phyloP scores from a whole-genome alignment of 441 rosid genomes.

The Manihot esculenta region DNA sequence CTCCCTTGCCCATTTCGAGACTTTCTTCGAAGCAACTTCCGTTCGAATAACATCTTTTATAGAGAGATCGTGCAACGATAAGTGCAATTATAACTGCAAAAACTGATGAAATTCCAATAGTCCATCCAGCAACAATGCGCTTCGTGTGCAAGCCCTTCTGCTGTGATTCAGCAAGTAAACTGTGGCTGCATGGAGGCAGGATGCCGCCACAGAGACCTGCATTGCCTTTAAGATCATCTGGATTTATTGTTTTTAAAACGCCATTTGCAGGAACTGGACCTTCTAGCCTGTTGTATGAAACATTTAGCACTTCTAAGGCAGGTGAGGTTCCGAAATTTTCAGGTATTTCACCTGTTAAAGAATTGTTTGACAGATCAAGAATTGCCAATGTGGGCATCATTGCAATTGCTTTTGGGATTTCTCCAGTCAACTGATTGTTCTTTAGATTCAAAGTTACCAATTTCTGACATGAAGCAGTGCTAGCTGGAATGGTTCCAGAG shows the following conservation, averaged over 20 bases:
- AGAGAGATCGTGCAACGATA: conserved; percentile 36
- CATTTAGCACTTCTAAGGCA: conserved; percentile 63
- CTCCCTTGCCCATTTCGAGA: conserved; percentile 45
- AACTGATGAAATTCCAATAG: conserved; percentile 53
- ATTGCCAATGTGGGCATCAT: conserved; percentile 80
- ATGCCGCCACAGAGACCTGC: conserved; percentile 69
- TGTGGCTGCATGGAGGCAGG: conserved; percentile 58
- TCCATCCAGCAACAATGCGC: conserved; percentile 52
- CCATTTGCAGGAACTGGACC: conserved; percentile 82
- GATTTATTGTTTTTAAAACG: conserved; percentile 60
- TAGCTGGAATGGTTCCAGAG: conserved; percentile 61
- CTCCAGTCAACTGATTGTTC: conserved; percentile 61
- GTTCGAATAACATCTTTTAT: conserved; percentile 46
- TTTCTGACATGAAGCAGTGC: conserved; percentile 81
- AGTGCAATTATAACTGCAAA: conserved; percentile 46
- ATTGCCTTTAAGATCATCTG: conserved; percentile 65
- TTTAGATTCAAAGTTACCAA: conserved; percentile 66
- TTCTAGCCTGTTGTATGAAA: conserved; percentile 69
- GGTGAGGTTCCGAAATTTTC: conserved; percentile 69
- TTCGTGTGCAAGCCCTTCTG: conserved; percentile 40
- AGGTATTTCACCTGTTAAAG: conserved; percentile 64
- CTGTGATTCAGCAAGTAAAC: conserved; percentile 26
- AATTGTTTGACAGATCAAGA: conserved; percentile 78
- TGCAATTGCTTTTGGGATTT: conserved; percentile 60
- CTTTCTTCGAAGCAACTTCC: conserved; percentile 50